Evolutionary conservation across 1,284 basidiomycete species (phyloP).

Genomic region (Rhodotorula sp.): DNA sequence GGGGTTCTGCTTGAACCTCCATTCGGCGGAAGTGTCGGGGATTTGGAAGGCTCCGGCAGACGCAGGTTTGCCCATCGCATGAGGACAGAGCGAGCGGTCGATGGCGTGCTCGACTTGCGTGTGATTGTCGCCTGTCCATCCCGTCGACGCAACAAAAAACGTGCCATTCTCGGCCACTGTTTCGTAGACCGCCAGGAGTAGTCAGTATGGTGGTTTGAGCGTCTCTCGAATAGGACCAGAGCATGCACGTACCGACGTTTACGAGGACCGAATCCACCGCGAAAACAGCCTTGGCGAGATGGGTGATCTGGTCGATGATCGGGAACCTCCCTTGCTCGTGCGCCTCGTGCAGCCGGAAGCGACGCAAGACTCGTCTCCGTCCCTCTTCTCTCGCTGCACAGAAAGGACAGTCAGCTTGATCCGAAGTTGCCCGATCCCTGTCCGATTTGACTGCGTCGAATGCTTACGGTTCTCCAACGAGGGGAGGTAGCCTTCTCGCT

Average conservation of each 20-base stretch:
- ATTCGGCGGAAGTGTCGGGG: constrained; percentile 4
- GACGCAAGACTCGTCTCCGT: background rate
- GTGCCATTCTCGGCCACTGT: background rate
- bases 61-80: constrained; percentile 5
- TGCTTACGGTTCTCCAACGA: background rate
- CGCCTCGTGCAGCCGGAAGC: constrained; percentile 2
- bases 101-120: background rate
- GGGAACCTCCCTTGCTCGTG: background rate
- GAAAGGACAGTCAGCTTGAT: no score
- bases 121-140: background rate
- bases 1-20: constrained; percentile 14
- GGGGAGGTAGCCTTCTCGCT: background rate
- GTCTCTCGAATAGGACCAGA: no score
- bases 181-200: no score
- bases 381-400: constrained; percentile 1
- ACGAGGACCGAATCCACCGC: background rate
- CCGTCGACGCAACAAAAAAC: constrained; percentile 1
- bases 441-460: background rate
- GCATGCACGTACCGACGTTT: background rate
- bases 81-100: constrained; percentile 10
- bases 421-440: no score
- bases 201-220: no score
- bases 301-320: background rate
- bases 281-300: constrained; percentile 5
- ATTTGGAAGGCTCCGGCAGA: constrained; percentile 1